Evolutionary conservation across 495 filamentous ascomycete species (phyloP), one percentile per base, ranked within the genome.

Genomic region (Ascobolus immersus): DNA sequence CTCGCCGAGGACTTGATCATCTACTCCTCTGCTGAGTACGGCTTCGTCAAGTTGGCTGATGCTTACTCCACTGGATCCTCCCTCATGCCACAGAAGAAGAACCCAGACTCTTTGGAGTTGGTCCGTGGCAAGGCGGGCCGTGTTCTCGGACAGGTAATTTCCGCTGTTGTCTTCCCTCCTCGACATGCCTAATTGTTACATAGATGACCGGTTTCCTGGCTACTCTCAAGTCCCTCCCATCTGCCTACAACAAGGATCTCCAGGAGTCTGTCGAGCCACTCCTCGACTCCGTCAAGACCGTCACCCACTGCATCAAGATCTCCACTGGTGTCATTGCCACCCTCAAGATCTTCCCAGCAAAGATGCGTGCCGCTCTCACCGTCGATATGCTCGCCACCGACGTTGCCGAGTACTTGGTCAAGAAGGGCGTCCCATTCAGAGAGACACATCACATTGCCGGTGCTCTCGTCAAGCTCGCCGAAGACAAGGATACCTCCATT

Each of bases 171-270:
- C n/a, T n/a, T n/a, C n/a, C n/a, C n/a, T n/a, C n/a, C n/a, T n/a
- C n/a, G n/a, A n/a, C n/a, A n/a, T n/a, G n/a, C n/a, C n/a, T n/a
- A n/a, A n/a, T n/a, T n/a, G n/a, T n/a, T n/a, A n/a, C n/a, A n/a
- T n/a, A n/a, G 8, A 80, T 92, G 73, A 64, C 76, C 5, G 84
- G 84, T 21, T 59, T 93, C 43, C 84, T 79, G 69, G 67, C 64
- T 52, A 86, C 72, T 10, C 68, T 77, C 49, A 93, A 94, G 59
- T 75, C 75, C 21, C 61, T 91, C 14, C 80, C 84, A 2, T 75
- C 69, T 17, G 89, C 79, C 4, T 93, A 92, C 61, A 90, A 93
- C 60, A 90, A 92, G 58, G 77, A 91, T 49, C 59, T 91, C 11
- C 84, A 94, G 55, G 84, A 93, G 56, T 73, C 67, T 38, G 70